Evolutionary conservation across 352 stramenopile species (phyloP).

Genomic region (Hyaloperonospora brassicae): DNA sequence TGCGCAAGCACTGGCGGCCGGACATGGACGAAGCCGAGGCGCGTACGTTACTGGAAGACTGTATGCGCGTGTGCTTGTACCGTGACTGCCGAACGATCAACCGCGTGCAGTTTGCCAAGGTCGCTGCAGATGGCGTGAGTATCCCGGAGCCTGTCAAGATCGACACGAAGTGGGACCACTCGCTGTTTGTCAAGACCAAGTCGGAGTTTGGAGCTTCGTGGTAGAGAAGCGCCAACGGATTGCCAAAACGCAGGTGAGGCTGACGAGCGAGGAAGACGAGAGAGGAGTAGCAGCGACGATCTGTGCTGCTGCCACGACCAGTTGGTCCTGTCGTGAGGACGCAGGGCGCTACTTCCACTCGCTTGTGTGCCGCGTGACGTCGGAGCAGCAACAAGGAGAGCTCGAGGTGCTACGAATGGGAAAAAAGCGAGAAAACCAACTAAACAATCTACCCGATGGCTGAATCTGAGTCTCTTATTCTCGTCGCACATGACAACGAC

Average conservation of each 20-base stretch:
- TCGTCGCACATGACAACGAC: background rate
- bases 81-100: conserved; percentile 97
- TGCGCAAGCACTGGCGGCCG: conserved; percentile 91
- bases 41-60: conserved; percentile 92
- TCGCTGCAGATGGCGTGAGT: conserved; percentile 75
- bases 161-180: conserved; percentile 92
- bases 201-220: conserved; percentile 85
- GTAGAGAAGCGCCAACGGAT: conserved; percentile 33
- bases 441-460: no score
- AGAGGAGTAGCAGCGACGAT: background rate
- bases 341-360: no score
- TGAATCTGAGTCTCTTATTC: no score
- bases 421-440: no score
- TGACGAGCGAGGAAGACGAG: background rate
- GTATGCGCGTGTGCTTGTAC: conserved; percentile 97
- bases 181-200: conserved; percentile 83
- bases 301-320: no score
- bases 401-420: no score
- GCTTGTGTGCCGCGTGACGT: no score
- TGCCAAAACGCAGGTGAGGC: background rate
- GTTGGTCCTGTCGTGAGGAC: no score
- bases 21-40: conserved; percentile 93
- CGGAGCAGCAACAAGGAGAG: no score
- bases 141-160: conserved; percentile 94
- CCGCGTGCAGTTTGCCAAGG: conserved; percentile 96